A percentile compares a stretch with the other conserved stretches of the same genome.
phyloP scores from a whole-genome alignment of 371 early-diverging fungal species.

The Circinella umbellata region DNA sequence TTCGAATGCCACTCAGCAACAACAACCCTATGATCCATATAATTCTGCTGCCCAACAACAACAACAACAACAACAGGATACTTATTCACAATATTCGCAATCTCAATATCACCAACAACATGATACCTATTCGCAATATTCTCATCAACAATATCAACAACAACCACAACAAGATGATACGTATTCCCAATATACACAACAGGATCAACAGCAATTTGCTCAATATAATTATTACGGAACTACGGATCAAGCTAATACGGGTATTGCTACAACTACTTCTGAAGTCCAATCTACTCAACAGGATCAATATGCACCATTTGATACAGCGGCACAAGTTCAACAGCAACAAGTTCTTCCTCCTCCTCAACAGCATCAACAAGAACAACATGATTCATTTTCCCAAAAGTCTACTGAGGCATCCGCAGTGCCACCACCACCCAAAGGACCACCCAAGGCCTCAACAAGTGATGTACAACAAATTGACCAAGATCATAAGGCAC shows the following conservation, averaged over 20 bases:
- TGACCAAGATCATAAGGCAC: not conserved
- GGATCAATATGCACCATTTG: constrained; percentile 8
- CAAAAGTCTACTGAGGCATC: no score
- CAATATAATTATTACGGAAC: constrained; percentile 5
- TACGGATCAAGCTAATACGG: not conserved
- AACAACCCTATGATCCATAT: constrained; percentile 10
- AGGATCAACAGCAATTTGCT: not conserved
- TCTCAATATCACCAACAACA: no score
- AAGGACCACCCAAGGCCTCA: no score
- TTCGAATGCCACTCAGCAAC: not conserved
- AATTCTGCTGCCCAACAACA: not conserved
- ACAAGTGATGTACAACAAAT: no score
- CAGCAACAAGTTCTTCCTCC: not conserved
- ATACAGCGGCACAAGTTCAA: not conserved
- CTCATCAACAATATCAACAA: not conserved
- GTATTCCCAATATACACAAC: constrained; percentile 1
- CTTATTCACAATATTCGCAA: not conserved
- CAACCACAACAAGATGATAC: not conserved
- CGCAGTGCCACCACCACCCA: no score
- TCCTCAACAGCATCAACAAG: constrained; percentile 7
- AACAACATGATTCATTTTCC: no score
- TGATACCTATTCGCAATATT: constrained; percentile 5
- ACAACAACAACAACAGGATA: not conserved
- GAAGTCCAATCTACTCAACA: constrained; percentile 12
- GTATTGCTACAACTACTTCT: not conserved